These are phyloP conservation scores for Oryza punctata DNA, from an alignment of 176 grass and related monocot genomes.

Conservation along the genomic window DNA sequence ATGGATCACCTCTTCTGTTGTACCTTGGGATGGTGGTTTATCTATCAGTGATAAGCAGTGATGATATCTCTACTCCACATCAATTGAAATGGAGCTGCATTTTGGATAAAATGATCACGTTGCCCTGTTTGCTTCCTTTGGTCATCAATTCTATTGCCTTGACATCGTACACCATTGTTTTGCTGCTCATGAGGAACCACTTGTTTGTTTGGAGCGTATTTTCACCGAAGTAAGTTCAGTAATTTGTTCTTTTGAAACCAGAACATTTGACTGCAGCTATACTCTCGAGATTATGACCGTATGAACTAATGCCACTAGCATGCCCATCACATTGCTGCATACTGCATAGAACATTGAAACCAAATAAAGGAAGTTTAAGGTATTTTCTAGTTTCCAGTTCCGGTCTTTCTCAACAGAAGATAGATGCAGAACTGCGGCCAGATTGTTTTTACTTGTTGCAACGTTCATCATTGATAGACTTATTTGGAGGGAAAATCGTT, in stretches of 20 bases:
- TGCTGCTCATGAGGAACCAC: constrained; percentile 93
- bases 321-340: background rate
- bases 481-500: too few species aligned
- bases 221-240: constrained; percentile 88
- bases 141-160: constrained; percentile 73
- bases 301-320: background rate
- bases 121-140: constrained; percentile 76
- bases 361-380: too few species aligned
- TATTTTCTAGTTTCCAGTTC: too few species aligned
- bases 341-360: background rate
- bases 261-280: background rate
- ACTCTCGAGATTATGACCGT: background rate
- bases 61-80: constrained; percentile 23
- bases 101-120: constrained; percentile 48
- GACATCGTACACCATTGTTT: constrained; percentile 77
- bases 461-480: background rate
- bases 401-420: background rate
- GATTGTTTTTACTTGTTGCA: background rate
- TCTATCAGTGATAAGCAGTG: constrained; percentile 49
- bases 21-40: constrained; percentile 71
- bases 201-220: constrained; percentile 98
- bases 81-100: constrained; percentile 47
- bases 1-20: constrained; percentile 65
- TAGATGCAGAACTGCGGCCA: background rate
- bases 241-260: background rate